Percentiles rank a stretch among this genome's conserved stretches.
These are phyloP conservation scores for Gryganskiella cystojenkinii DNA, from an alignment of 192 early-diverging fungal genomes.

Conservation along the genomic window DNA sequence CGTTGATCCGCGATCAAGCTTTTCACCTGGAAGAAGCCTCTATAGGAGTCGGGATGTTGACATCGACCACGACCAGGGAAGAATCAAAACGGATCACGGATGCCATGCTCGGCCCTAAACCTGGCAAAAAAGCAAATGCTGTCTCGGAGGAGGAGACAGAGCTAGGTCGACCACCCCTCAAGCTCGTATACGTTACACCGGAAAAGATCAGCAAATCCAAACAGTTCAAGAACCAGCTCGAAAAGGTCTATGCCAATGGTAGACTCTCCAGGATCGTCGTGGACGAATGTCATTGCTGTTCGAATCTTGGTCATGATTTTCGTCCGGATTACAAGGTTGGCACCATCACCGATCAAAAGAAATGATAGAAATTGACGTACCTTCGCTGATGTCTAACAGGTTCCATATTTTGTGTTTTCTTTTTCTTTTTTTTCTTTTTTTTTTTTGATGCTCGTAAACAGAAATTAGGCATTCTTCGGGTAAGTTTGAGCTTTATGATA, in stretches of 20 bases:
- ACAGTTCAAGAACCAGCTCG: slow-evolving; percentile 68
- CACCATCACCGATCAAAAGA: no score
- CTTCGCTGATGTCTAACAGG: no score
- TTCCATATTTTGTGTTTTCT: no score
- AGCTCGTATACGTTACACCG: slow-evolving; percentile 89
- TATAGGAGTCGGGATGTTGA: slow-evolving; percentile 48
- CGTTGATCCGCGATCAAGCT: slow-evolving; percentile 97
- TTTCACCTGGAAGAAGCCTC: slow-evolving; percentile 68
- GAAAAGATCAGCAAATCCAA: slow-evolving; percentile 81
- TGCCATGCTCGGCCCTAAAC: slow-evolving; percentile 58
- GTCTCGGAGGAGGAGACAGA: no score
- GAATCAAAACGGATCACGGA: slow-evolving; percentile 66
- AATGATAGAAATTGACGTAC: no score
- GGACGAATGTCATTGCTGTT: slow-evolving; percentile 97
- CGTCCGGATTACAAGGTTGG: slow-evolving; percentile 64
- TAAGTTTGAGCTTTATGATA: not conserved
- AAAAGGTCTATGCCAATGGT: slow-evolving; percentile 65
- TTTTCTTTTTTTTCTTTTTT: not conserved
- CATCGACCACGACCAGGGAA: slow-evolving; percentile 45
- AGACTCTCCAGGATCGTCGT: slow-evolving; percentile 88
- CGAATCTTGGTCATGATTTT: slow-evolving; percentile 97
- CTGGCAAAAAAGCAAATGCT: not conserved
- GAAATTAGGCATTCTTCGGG: slow-evolving; percentile 42
- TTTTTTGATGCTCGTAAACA: no score
- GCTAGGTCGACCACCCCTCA: slow-evolving; percentile 38